A percentile compares a stretch with the other conserved stretches of the same genome.
phyloP scores from a whole-genome alignment of 148 eudicot genomes.

The Camellia lanceoleosa region DNA sequence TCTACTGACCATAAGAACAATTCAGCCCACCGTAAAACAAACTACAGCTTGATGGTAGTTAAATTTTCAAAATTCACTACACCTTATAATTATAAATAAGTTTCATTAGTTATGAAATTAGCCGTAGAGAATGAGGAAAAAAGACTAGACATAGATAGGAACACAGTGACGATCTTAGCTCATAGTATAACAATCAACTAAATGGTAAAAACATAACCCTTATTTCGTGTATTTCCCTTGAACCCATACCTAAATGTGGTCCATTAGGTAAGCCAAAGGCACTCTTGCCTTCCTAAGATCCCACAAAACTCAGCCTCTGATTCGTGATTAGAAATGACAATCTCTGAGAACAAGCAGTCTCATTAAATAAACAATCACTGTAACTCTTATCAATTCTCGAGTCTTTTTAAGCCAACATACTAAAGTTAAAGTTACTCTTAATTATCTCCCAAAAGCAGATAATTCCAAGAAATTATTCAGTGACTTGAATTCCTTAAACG shows the following conservation, averaged over 20 bases:
- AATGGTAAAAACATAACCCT: background rate
- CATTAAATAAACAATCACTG: background rate
- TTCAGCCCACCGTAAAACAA: background rate
- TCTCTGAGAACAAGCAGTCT: background rate
- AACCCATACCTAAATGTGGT: background rate
- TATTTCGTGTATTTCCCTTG: background rate
- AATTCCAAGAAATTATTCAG: background rate
- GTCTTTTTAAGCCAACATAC: background rate
- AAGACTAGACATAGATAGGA: background rate
- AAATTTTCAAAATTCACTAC: background rate
- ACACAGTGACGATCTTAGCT: background rate
- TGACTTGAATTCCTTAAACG: background rate
- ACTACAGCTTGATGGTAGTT: background rate
- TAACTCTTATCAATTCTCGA: background rate
- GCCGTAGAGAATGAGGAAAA: background rate
- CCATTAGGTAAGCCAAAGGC: background rate
- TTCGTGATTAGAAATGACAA: background rate
- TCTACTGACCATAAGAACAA: background rate
- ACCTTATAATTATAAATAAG: background rate
- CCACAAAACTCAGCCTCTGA: background rate
- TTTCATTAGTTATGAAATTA: background rate
- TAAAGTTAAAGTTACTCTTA: background rate
- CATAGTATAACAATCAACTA: background rate
- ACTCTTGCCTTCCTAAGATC: background rate
- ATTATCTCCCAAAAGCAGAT: background rate